Percentiles rank a stretch among this genome's conserved stretches.
phyloP scores from a whole-genome alignment of 2,329 filamentous ascomycete genomes.

The Penicillium psychrosexuale region DNA sequence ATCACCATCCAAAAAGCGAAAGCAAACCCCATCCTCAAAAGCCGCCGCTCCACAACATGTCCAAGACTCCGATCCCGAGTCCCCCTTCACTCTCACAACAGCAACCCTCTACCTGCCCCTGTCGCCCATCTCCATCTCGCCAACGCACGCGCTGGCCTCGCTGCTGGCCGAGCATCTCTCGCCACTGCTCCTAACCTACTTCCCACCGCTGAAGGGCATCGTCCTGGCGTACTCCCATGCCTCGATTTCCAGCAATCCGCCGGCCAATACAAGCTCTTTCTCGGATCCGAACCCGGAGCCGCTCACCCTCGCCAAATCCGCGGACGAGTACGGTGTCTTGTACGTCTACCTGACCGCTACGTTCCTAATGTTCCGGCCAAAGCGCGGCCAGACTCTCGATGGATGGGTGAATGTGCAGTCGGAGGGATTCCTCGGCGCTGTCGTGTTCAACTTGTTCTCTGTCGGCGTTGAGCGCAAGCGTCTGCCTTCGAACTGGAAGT shows the following conservation, averaged over 20 bases:
- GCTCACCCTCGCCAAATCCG: conserved; percentile 42
- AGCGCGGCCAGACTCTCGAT: conserved; percentile 69
- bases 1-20: conserved; percentile 44
- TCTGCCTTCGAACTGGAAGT: conserved; percentile 76
- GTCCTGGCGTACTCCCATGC: conserved; percentile 53
- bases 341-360: conserved; percentile 88
- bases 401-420: conserved; percentile 83
- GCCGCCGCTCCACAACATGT: conserved; percentile 6
- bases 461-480: conserved; percentile 76
- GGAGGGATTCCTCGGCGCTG: conserved; percentile 81
- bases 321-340: conserved; percentile 80
- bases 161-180: conserved; percentile 61
- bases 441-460: conserved; percentile 90
- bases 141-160: conserved; percentile 54
- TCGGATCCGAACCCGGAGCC: conserved; percentile 35
- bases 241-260: conserved; percentile 41
- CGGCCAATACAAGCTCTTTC: conserved; percentile 32
- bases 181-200: conserved; percentile 62
- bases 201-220: conserved; percentile 57
- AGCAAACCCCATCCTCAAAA: conserved; percentile 31
- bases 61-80: conserved; percentile 42
- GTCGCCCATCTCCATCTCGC: conserved; percentile 54
- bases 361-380: conserved; percentile 77
- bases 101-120: conserved; percentile 68
- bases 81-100: conserved; percentile 75